Base-by-base conservation (phyloP, 768 basidiomycete genomes). In the Boletus rufocinnamomeus region DNA sequence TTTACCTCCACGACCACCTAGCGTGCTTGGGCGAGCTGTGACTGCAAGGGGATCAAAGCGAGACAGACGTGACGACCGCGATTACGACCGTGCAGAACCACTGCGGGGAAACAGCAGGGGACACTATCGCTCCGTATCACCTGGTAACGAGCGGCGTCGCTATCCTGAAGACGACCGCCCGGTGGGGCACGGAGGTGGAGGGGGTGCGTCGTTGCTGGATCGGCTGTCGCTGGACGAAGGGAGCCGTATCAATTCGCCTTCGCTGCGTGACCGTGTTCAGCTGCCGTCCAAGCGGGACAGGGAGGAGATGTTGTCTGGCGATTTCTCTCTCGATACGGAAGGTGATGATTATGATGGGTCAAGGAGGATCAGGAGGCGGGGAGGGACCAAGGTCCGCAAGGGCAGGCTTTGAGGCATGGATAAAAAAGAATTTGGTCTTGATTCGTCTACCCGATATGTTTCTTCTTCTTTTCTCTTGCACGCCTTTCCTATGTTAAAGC, bases 231-330 rank as follows among this genome's bases (percentile, higher is more conserved):
- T 76, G 17, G 67, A 69, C 30, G 68, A 52, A 30, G 62, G 56
- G 9, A 21, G 35, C 37, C 51, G 17, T 23, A 41, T 56, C 56
- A 52, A 56, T 32, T 63, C 61, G 28, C 61, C 62, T 27, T 72
- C 77, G 6, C 56, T 79, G 52, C 65, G 74, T 5, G 78, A 78
- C 0, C 67, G 77, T 16, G 76, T 79, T n/a, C 74, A 78, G 49
- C 30, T 74, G 32, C 70, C 72, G 1, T 59, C 56, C n/a, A 75
- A 77, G 56, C 65, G 75, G 23, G 67, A 72, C 32, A 57, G 66
- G 14, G 73, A 69, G 21, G 75, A 76, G 0, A 66, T 69, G 68
- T 17, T 66, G 47, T 16, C 35, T 10, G 56, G 54, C 4, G 70
- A 70, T 2, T 1, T 50, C 1, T 5, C 48, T 6, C 54, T 67